Base-by-base conservation (phyloP, 2,329 filamentous ascomycete species). In the Exophiala oligosperma region DNA sequence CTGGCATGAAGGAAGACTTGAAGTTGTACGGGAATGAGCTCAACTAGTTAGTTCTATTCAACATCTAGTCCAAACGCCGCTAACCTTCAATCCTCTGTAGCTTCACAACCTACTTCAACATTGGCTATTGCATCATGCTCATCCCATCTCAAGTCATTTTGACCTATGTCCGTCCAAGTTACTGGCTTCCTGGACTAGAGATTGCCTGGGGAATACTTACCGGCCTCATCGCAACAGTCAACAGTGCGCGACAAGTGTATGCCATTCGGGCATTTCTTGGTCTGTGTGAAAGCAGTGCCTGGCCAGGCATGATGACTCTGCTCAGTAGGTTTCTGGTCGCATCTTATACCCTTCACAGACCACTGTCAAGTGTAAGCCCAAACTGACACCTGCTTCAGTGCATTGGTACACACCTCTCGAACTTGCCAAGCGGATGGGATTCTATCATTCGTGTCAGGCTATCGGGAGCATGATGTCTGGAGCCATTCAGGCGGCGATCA, bases 21-120 rank as follows among this genome's bases (percentile, higher is more conserved):
- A 61, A 70, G 0, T 69, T 83, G 23, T 73, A 76, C 41, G 74
- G 75, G 0, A 82, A 82, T 61, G 72, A 84, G 55, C 70, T 82
- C 49, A 82, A 82, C 46, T 77, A 58, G 47, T 56, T 11, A 44
- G 46, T 51, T 17, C 44, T 40, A 21, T 17, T 11, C 26, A 11
- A 11, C 4, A 14, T 11, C 12, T 35, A 4, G 17, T 11, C 3
- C 4, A 12, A 12, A 17, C 3, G 4, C 12, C 12, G 4, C n/a
- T 40, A 9, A 40, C 37, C 3, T 40, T 9, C 26, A 17, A 21
- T 17, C n/a, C 23, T 21, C n/a, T 21, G n/a, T 29, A 71, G 69
- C 60, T 75, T 76, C 62, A 74, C 72, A 1, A 76, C 74, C 4
- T 72, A 71, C 41, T 74, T 75, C 57, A 76, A 74, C 54, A 69